A percentile compares a stretch with the other conserved stretches of the same genome.
Conservation (phyloP, 768 basidiomycete genomes). For the Mycena filopes region DNA sequence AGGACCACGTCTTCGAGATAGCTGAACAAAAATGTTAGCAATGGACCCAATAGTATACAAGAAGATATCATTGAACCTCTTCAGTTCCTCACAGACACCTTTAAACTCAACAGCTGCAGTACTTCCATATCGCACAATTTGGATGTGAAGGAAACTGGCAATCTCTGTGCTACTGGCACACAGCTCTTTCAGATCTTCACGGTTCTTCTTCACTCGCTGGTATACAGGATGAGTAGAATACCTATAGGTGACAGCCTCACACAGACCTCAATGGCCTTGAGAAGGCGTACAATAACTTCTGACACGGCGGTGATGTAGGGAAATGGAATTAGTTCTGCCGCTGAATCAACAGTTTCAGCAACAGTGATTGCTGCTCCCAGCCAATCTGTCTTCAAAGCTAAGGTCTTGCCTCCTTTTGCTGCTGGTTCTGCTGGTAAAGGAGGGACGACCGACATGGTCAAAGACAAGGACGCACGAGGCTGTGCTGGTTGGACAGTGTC, state of each 20-base stretch:
- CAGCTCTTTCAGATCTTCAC: constrained; percentile 1
- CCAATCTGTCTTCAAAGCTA: too few species aligned
- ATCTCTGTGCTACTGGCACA: neutral
- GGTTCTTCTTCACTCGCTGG: constrained; percentile 9
- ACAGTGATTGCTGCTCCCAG: neutral
- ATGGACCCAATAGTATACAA: neutral
- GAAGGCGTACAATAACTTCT: neutral
- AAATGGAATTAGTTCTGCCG: neutral
- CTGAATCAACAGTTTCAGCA: neutral
- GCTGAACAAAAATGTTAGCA: neutral
- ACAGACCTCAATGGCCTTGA: neutral
- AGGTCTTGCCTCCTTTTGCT: too few species aligned
- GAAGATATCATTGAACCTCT: neutral
- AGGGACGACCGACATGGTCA: too few species aligned
- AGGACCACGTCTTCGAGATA: neutral
- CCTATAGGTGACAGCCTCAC: neutral
- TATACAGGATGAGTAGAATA: neutral
- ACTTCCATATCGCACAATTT: neutral
- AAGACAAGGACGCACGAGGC: too few species aligned
- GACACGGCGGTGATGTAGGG: constrained; percentile 4
- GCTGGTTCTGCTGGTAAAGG: too few species aligned
- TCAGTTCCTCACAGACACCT: neutral
- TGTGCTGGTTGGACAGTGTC: too few species aligned
- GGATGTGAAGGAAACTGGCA: neutral
- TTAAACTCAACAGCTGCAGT: neutral